A percentile compares a stretch with the other conserved stretches of the same genome.
These are phyloP conservation scores for Lithohypha guttulata DNA, from an alignment of 2,329 filamentous ascomycete species.

Conservation along the genomic window DNA sequence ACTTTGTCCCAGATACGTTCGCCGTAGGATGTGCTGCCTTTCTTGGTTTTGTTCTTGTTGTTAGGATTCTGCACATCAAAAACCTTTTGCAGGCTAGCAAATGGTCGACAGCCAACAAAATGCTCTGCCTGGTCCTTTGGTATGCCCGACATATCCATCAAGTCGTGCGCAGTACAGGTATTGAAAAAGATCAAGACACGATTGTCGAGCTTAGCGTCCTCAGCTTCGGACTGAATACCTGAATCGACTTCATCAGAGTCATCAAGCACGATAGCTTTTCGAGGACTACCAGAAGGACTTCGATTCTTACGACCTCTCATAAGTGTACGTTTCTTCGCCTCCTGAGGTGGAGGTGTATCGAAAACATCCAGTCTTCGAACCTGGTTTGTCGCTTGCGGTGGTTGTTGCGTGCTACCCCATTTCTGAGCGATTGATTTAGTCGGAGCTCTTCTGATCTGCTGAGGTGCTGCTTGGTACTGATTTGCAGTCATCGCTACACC, in stretches of 20 bases:
- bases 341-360: constrained; percentile 18
- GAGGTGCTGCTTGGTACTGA: constrained; percentile 11
- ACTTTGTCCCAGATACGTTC: constrained; percentile 58
- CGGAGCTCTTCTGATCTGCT: constrained; percentile 43
- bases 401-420: constrained; percentile 41
- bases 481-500: constrained; percentile 13
- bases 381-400: constrained; percentile 12
- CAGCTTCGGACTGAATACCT: constrained; percentile 31
- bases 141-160: constrained; percentile 71
- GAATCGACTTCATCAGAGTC: constrained; percentile 33
- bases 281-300: constrained; percentile 21
- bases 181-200: constrained; percentile 75
- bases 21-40: constrained; percentile 46
- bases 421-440: constrained; percentile 49
- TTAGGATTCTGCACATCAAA: constrained; percentile 48
- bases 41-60: constrained; percentile 42
- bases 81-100: constrained; percentile 54
- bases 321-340: constrained; percentile 31
- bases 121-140: constrained; percentile 57
- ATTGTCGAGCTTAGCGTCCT: constrained; percentile 32
- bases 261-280: constrained; percentile 25
- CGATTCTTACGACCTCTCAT: constrained; percentile 38
- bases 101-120: constrained; percentile 66
- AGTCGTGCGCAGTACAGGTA: constrained; percentile 59
- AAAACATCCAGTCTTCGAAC: constrained; percentile 16